Evolutionary conservation across 768 basidiomycete genomes (phyloP), one percentile per base, ranked within the genome.

Genomic region (Postia placenta): DNA sequence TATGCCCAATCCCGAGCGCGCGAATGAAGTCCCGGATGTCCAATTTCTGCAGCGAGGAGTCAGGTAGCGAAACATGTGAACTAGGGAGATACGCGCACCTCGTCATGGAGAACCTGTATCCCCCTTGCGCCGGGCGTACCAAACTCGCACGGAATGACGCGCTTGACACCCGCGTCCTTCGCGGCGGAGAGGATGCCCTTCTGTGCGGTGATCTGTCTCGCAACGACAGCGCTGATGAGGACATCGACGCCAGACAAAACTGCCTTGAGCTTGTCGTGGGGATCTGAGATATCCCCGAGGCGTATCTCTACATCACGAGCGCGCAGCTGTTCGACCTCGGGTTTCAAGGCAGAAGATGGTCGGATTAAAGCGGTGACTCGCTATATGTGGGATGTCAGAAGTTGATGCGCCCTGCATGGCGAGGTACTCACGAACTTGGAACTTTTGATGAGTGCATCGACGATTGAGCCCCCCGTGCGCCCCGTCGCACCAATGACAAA

Each of bases 71-170:
- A 33, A 14, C 12, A n/a, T 30, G 11, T 36, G 20, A 12, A 15
- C 20, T 11, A 47, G 9, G 45, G 20, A 17, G n/a, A n/a, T n/a
- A 39, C 7, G 15, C 39, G 3, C 23, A 41, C 38, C 37, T 11
- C 2, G 42, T 60, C 60, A 20, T 48, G 44, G 9, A 55, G 33
- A 14, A 19, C 22, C 26, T 47, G 30, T 1, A 60, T 48, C 11
- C 59, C 60, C 5, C 27, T 41, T 15, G 38, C 22, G 2, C 49
- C 50, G 12, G 53, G 44, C 14, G 58, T 56, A 2, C 43, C 61
- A 30, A 56, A 63, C 48, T 64, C 62, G 51, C 51, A 55, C 9
- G 62, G 62, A 19, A 64, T 47, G 26, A 62, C 35, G 12, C 62
- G 52, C 43, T 57, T 49, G 14, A 62, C 57, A n/a, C 52, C 52